phyloP scores from a whole-genome alignment of 495 filamentous ascomycete species.

The Penicillium egyptiacum region DNA sequence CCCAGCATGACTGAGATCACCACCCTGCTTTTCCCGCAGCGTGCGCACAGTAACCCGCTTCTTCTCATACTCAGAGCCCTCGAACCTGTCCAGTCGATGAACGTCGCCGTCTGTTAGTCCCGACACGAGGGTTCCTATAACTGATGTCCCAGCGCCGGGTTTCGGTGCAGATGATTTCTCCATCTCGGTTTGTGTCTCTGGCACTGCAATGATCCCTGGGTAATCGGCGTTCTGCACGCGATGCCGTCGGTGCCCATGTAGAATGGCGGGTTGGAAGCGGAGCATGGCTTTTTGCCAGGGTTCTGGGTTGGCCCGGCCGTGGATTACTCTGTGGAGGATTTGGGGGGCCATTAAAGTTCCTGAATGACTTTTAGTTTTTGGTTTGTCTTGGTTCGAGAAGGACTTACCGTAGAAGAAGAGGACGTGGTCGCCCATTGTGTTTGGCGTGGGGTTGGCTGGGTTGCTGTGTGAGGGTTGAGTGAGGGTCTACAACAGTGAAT shows the following conservation, averaged over 20 bases:
- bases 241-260: slow-evolving; percentile 70
- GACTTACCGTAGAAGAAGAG: slow-evolving; percentile 59
- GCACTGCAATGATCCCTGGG: slow-evolving; percentile 68
- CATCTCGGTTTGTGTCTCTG: background rate
- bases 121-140: slow-evolving; percentile 76
- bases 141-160: slow-evolving; percentile 36
- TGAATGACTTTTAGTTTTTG: slow-evolving; percentile 15
- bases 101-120: slow-evolving; percentile 79
- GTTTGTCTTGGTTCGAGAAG: slow-evolving; percentile 12
- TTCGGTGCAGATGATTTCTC: slow-evolving; percentile 2
- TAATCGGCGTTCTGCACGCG: slow-evolving; percentile 70
- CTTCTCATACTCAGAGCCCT: slow-evolving; percentile 73
- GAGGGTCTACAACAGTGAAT: background rate
- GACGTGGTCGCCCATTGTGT: slow-evolving; percentile 44
- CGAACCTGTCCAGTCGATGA: slow-evolving; percentile 75
- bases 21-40: slow-evolving; percentile 42
- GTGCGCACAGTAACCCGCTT: slow-evolving; percentile 58
- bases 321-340: slow-evolving; percentile 80
- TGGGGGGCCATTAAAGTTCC: slow-evolving; percentile 71
- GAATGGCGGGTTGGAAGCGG: slow-evolving; percentile 68
- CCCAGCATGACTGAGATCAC: background rate
- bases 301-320: slow-evolving; percentile 55
- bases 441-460: background rate
- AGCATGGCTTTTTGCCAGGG: slow-evolving; percentile 55
- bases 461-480: background rate